Conservation (phyloP, 2,329 filamentous ascomycete genomes). For the Colletotrichum sp. region DNA sequence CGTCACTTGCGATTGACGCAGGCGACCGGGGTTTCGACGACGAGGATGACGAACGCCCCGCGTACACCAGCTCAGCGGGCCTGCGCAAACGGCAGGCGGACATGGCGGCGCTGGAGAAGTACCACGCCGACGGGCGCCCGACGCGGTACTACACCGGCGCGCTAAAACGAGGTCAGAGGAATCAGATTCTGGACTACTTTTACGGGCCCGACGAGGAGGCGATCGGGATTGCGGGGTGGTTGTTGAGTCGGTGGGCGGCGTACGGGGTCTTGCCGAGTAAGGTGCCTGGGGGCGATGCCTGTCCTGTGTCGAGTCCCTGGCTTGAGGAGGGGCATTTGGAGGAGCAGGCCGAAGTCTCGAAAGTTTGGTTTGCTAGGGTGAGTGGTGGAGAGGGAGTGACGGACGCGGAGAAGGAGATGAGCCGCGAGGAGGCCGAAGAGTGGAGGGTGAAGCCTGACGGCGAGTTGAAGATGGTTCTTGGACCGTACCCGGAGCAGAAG, state of each 20-base stretch:
- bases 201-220: slow-evolving; percentile 25
- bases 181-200: slow-evolving; percentile 25
- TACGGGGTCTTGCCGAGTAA: slow-evolving; percentile 31
- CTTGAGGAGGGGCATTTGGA: slow-evolving; percentile 16
- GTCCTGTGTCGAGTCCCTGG: slow-evolving; percentile 22
- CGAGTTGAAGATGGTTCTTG: slow-evolving; percentile 36
- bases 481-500: slow-evolving; percentile 31
- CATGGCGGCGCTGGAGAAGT: slow-evolving; percentile 8
- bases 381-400: neutral
- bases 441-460: slow-evolving; percentile 30
- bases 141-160: slow-evolving; percentile 41
- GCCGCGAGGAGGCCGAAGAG: slow-evolving; percentile 27
- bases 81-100: slow-evolving; percentile 17
- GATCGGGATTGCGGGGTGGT: slow-evolving; percentile 19
- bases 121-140: slow-evolving; percentile 22
- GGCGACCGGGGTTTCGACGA: slow-evolving; percentile 26
- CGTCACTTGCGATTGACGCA: slow-evolving; percentile 25
- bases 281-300: neutral
- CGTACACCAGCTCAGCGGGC: slow-evolving; percentile 27
- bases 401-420: neutral
- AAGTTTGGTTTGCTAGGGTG: slow-evolving; percentile 15
- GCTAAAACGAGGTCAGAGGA: slow-evolving; percentile 27
- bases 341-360: slow-evolving; percentile 1
- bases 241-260: slow-evolving; percentile 33
- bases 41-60: slow-evolving; percentile 31